A percentile compares a stretch with the other conserved stretches of the same genome.
Evolutionary conservation across 2,329 filamentous ascomycete species (phyloP).

Genomic region (Aspergillus tamarii): DNA sequence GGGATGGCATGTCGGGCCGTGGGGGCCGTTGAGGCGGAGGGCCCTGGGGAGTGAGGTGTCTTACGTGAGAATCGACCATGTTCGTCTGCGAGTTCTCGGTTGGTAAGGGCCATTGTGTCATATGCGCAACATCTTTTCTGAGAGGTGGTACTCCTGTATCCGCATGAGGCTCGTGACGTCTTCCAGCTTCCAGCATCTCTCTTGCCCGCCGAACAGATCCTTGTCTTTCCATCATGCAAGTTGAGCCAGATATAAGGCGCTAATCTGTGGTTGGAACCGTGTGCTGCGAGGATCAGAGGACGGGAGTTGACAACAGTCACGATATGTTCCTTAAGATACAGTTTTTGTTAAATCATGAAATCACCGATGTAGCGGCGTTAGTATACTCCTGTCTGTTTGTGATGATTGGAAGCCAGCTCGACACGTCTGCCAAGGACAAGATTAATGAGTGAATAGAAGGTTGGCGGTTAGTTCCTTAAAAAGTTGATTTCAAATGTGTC

Average conservation of each 20-base stretch:
- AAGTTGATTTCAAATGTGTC: conserved; percentile 8
- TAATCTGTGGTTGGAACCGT: conserved; percentile 26
- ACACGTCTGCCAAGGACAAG: conserved; percentile 13
- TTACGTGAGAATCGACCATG: conserved; percentile 29
- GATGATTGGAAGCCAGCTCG: conserved; percentile 15
- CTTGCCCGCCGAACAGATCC: conserved; percentile 42
- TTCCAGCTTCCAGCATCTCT: conserved; percentile 37
- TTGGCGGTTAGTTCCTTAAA: conserved; percentile 3
- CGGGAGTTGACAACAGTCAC: conserved; percentile 2
- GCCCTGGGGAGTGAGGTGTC: conserved; percentile 34
- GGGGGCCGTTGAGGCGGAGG: conserved; percentile 47
- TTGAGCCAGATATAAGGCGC: conserved; percentile 17
- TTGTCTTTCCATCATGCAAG: conserved; percentile 24
- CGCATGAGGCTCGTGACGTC: conserved; percentile 25
- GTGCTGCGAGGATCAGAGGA: conserved; percentile 9
- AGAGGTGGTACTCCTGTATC: conserved; percentile 19
- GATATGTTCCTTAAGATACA: conserved; percentile 2
- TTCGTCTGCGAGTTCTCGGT: conserved; percentile 33
- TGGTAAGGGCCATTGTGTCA: conserved; percentile 52
- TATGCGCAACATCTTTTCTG: conserved; percentile 33
- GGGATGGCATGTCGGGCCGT: conserved; percentile 43
- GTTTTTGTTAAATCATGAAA: conserved; percentile 8
- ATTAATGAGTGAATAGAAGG: conserved; percentile 10
- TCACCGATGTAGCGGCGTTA: neutral
- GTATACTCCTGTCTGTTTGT: neutral